Evolutionary conservation across 768 basidiomycete species (phyloP), one percentile per base, ranked within the genome.

Genomic region (Exsudoporus frostii): DNA sequence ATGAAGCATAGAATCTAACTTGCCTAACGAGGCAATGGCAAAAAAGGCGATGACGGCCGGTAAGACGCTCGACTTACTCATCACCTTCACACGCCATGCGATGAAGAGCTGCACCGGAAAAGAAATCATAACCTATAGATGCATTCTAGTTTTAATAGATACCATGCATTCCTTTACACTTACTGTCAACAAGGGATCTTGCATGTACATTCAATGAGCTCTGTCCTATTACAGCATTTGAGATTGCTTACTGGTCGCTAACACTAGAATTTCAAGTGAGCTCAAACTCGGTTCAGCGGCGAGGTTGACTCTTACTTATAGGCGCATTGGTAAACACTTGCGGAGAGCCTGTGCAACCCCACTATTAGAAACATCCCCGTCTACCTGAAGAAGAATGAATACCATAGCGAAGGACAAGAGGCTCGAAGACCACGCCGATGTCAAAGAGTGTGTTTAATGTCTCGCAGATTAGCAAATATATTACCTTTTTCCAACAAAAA

Each of bases 341-440:
- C 33, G 32, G 36, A 34, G 19, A 37, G 63, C 65, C 65, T 54
- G 67, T 65, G 58, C 65, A 65, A 70, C 29, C 64, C n/a, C 56
- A 4, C 63, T 61, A n/a, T 64, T 58, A 45, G 27, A 47, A 25
- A 19, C 14, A 14, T 7, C 0, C 4, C 14, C 20, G 8, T 15
- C 10, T 4, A 15, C 2, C 0, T 2, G 11, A 44, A 22, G 38
- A 30, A 17, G 24, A 11, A 5, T 3, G 20, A 11, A 37, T 53
- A 79, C 81, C 77, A 37, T 79, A 82, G 52, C 75, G 67, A 11
- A 65, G 62, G 33, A 82, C 74, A 29, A 82, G 69, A 7, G 79
- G 73, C 11, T 74, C 64, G 51, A 81, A 83, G 17, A 81, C 55
- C 56, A 79, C 78, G 2, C 71, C 57, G 19, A 75, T 64, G 32